Percentiles rank a stretch among this genome's conserved stretches.
Conservation (phyloP, 164 flowering plant genomes). For the Akebia trifoliata region DNA sequence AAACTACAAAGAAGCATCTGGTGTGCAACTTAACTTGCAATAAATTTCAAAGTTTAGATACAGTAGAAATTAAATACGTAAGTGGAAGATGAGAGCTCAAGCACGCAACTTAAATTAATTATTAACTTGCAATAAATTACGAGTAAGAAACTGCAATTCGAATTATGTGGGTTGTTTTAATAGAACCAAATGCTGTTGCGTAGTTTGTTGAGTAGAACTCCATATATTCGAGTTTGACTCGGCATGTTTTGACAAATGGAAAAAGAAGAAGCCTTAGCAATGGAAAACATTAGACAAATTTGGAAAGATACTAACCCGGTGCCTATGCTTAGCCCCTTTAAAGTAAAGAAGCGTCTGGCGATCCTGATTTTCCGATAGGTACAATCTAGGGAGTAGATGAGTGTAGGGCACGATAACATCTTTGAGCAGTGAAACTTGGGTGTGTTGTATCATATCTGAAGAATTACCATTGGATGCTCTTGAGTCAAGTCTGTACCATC, state of each 20-base stretch:
- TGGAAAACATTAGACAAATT: neutral
- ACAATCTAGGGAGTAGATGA: conserved; percentile 76
- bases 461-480: conserved; percentile 56
- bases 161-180: too few species aligned
- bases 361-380: conserved; percentile 48
- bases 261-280: neutral
- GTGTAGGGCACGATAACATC: conserved; percentile 95
- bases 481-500: conserved; percentile 76
- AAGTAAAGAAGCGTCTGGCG: conserved; percentile 79
- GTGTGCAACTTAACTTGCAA: too few species aligned
- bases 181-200: too few species aligned
- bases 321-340: conserved; percentile 94
- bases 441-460: conserved; percentile 71
- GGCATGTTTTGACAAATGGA: neutral
- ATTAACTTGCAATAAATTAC: neutral
- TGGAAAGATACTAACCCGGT: conserved; percentile 56
- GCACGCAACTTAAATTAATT: neutral
- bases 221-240: too few species aligned
- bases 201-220: too few species aligned
- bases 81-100: too few species aligned
- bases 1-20: too few species aligned
- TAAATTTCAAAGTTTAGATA: too few species aligned
- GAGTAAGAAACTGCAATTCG: neutral
- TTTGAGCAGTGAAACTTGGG: conserved; percentile 84
- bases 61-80: too few species aligned